Conservation (phyloP, 352 stramenopile genomes). For the Phytopythium vexans region DNA sequence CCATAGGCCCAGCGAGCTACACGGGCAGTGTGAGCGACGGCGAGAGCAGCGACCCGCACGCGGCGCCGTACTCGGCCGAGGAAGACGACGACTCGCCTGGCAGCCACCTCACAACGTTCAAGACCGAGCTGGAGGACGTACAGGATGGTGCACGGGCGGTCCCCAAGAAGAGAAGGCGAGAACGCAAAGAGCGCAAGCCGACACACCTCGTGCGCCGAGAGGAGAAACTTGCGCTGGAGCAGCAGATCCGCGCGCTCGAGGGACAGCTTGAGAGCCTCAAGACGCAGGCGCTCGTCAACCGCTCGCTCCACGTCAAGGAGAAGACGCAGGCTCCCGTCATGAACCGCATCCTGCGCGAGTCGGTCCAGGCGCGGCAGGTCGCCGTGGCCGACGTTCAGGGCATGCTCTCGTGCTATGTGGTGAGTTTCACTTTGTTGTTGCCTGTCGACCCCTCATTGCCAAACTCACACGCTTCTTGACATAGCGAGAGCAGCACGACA, state of each 20-base stretch:
- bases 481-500: slow-evolving; percentile 23
- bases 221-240: slow-evolving; percentile 24
- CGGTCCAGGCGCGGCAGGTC: slow-evolving; percentile 25
- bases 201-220: slow-evolving; percentile 25
- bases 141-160: slow-evolving; percentile 3
- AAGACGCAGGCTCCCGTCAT: slow-evolving; percentile 28
- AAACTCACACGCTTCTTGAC: background rate
- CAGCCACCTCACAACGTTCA: no score
- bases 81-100: slow-evolving; percentile 6
- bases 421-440: background rate
- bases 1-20: background rate
- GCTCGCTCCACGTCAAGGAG: slow-evolving; percentile 28
- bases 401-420: slow-evolving; percentile 24
- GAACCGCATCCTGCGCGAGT: slow-evolving; percentile 25
- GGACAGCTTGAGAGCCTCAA: slow-evolving; percentile 27
- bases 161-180: slow-evolving; percentile 2
- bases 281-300: slow-evolving; percentile 27
- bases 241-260: slow-evolving; percentile 18
- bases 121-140: background rate
- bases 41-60: slow-evolving; percentile 18
- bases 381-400: slow-evolving; percentile 24
- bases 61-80: slow-evolving; percentile 1
- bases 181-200: slow-evolving; percentile 21
- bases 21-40: slow-evolving; percentile 10
- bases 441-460: background rate